phyloP scores from a whole-genome alignment of 2,329 filamentous ascomycete genomes.

The Berkeleyomyces basicola region DNA sequence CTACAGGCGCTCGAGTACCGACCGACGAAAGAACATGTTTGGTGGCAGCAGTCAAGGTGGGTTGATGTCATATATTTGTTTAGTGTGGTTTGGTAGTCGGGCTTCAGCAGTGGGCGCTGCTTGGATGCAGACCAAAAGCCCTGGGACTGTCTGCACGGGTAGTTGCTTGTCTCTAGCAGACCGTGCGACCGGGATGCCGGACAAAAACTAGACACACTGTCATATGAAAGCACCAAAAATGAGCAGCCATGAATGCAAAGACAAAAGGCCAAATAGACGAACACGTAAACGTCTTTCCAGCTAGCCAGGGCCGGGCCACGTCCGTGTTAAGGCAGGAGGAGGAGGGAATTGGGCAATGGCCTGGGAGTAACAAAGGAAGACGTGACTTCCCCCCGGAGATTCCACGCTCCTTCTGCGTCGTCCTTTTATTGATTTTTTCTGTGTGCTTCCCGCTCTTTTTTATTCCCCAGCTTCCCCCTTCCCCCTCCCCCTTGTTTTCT shows the following conservation, averaged over 20 bases:
- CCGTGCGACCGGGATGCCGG: no score
- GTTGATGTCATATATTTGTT: no score
- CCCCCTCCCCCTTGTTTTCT: background rate
- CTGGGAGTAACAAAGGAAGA: background rate
- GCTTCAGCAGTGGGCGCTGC: no score
- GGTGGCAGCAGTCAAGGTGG: no score
- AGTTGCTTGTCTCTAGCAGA: no score
- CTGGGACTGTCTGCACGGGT: no score
- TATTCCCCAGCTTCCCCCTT: conserved; percentile 2
- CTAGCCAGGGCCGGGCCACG: background rate
- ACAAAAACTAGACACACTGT: no score
- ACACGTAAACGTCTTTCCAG: background rate
- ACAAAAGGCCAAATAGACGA: background rate
- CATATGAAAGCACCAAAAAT: background rate
- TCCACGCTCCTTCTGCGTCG: background rate
- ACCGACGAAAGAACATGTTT: background rate
- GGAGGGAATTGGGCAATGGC: background rate
- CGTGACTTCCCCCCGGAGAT: background rate
- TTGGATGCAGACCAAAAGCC: no score
- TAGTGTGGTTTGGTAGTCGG: no score
- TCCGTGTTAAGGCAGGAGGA: background rate
- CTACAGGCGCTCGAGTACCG: background rate
- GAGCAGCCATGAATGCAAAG: background rate
- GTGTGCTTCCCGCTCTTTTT: background rate
- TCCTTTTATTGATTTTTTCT: background rate